phyloP scores from a whole-genome alignment of 305 asterid genomes.

The Fraxinus greggii region DNA sequence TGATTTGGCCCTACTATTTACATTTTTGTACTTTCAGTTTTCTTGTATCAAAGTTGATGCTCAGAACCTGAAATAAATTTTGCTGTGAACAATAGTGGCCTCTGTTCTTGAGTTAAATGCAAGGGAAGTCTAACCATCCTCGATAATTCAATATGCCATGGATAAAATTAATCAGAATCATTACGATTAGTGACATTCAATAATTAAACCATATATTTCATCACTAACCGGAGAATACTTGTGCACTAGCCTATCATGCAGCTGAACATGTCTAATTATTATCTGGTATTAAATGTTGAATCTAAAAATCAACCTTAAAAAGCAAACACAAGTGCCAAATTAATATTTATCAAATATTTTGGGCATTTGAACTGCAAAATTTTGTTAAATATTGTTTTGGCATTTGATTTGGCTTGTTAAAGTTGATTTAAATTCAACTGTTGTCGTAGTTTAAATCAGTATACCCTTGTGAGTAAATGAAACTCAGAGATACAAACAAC shows the following conservation, averaged over 20 bases:
- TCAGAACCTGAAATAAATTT: not conserved
- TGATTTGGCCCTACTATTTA: slow-evolving; percentile 12
- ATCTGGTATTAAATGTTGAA: not conserved
- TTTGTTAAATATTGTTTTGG: not conserved
- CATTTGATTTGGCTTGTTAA: not conserved
- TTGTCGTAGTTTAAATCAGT: not conserved
- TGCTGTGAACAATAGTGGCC: not conserved
- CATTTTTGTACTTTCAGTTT: not conserved
- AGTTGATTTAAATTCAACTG: not conserved
- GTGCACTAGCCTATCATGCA: not conserved
- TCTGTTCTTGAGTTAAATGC: not conserved
- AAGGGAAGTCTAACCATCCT: slow-evolving; percentile 28
- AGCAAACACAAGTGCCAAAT: not conserved
- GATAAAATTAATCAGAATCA: not conserved
- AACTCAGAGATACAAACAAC: not conserved
- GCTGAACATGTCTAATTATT: not conserved
- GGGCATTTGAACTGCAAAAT: not conserved
- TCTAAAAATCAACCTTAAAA: not conserved
- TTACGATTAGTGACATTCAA: not conserved
- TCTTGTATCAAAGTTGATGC: not conserved
- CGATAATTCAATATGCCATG: slow-evolving; percentile 57
- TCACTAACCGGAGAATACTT: not conserved
- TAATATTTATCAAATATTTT: not conserved
- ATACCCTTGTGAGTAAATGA: not conserved
- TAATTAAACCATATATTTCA: not conserved